These are phyloP conservation scores for Wickerhamia fluorescens DNA, from an alignment of 805 yeast species.

Conservation along the genomic window DNA sequence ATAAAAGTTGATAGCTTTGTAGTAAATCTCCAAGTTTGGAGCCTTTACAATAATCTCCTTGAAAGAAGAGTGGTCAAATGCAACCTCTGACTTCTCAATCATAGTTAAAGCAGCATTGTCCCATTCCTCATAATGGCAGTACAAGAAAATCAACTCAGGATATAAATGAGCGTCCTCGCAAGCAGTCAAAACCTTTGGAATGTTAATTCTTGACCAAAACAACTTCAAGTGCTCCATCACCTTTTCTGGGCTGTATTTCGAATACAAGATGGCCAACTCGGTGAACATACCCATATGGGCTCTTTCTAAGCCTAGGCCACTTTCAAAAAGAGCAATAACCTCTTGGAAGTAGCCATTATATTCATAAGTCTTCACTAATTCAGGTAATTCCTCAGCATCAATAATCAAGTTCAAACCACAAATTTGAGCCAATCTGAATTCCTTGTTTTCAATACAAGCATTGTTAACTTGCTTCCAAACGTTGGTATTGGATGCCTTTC, in stretches of 20 bases:
- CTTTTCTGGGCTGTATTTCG: constrained; percentile 83
- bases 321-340: constrained; percentile 86
- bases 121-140: constrained; percentile 99
- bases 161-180: constrained; percentile 91
- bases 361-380: constrained; percentile 81
- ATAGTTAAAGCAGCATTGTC: constrained; percentile 95
- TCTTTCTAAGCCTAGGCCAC: constrained; percentile 92
- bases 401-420: constrained; percentile 96
- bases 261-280: constrained; percentile 83
- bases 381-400: constrained; percentile 95
- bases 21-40: constrained; percentile 91
- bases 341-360: constrained; percentile 86
- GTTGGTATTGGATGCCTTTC: constrained; percentile 87
- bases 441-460: constrained; percentile 92
- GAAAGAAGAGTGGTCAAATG: constrained; percentile 90
- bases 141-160: constrained; percentile 92
- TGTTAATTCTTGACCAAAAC: constrained; percentile 97
- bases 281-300: constrained; percentile 99
- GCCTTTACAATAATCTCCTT: constrained; percentile 94
- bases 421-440: constrained; percentile 94
- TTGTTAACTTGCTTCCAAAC: constrained; percentile 98
- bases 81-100: constrained; percentile 90
- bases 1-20: constrained; percentile 94
- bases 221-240: constrained; percentile 94
- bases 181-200: constrained; percentile 93